Base-by-base conservation (phyloP, 257 asterid species). In the Coffea eugenioides region DNA sequence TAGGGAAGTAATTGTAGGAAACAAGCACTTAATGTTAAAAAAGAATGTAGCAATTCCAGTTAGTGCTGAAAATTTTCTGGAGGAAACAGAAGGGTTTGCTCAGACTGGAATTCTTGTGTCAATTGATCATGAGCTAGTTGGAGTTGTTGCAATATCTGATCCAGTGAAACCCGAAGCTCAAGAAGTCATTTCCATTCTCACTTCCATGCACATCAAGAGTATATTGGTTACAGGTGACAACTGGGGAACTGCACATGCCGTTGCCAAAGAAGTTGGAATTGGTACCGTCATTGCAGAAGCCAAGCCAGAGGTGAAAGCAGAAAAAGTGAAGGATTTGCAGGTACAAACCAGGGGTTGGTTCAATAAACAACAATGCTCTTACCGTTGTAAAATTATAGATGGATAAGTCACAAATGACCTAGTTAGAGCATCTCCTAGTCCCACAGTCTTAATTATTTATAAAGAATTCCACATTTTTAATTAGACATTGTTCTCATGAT, bases 171-270 rank as follows among this genome's bases (percentile, higher is more conserved):
- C 97, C 0, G 93, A 85, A 13, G 97, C 97, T 8, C 82, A 82
- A 45, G 88, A 90, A 81, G 96, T 88, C 56, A 76, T 94, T 59
- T 86, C 95, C 54, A 80, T 91, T 69, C 91, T 94, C 34, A 92
- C 83, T 62, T 91, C 93, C 0, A 92, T 94, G 98, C 84, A 88
- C 15, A 73, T 94, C 10, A 76, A 75, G 56, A 86, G 93, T 52
- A 87, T 91, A 66, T 77, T 94, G 52, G 90, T 91, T 62, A 94
- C 98, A 0, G 97, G 98, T 14, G 97, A 94, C 80, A 94, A 94
- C 69, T 82, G 91, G 88, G 97, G 98, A 83, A 94, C 98, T 64
- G 97, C 97, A 15, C 86, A 85, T 54, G 90, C 98, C 0, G 85
- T 94, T 80, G 97, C 97, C 80, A 86, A 85, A 79, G 92, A 94